Conservation (phyloP, 495 filamentous ascomycete genomes). For the Daldinia decipiens region DNA sequence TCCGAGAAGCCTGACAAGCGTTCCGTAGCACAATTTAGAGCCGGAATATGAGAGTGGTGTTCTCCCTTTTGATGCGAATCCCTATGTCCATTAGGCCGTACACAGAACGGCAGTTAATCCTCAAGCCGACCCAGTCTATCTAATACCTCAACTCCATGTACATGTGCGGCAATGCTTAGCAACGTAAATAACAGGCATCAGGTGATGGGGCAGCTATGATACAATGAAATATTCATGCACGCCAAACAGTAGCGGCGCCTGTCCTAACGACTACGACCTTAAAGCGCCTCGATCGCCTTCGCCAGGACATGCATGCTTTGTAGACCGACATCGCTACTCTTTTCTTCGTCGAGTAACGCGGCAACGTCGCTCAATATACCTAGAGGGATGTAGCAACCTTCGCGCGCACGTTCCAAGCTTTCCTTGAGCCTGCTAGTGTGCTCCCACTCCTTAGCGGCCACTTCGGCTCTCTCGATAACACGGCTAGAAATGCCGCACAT, state of each 20-base stretch:
- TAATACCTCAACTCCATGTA: constrained; percentile 19
- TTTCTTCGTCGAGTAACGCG: constrained; percentile 73
- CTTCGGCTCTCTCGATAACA: constrained; percentile 87
- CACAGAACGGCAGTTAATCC: background rate
- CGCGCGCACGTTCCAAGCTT: constrained; percentile 81
- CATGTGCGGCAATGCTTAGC: background rate
- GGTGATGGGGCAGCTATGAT: constrained; percentile 11
- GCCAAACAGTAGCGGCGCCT: background rate
- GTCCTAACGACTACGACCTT: constrained; percentile 2
- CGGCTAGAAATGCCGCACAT: constrained; percentile 94
- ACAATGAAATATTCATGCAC: background rate
- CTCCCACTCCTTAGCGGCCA: constrained; percentile 94
- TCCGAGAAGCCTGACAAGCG: background rate
- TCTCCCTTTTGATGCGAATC: background rate
- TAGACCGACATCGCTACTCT: constrained; percentile 57
- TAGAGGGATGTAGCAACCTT: constrained; percentile 80
- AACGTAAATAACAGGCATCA: background rate
- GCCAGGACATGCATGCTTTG: constrained; percentile 75
- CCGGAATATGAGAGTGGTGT: background rate
- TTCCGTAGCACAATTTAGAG: background rate
- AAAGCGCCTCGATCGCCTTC: constrained; percentile 81
- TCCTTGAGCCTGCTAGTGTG: constrained; percentile 91
- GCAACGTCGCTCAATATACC: constrained; percentile 93
- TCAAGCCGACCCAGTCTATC: constrained; percentile 6
- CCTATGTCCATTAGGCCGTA: background rate